Evolutionary conservation across 192 early-diverging fungal species (phyloP).

Genomic region (Coemansia sp.): DNA sequence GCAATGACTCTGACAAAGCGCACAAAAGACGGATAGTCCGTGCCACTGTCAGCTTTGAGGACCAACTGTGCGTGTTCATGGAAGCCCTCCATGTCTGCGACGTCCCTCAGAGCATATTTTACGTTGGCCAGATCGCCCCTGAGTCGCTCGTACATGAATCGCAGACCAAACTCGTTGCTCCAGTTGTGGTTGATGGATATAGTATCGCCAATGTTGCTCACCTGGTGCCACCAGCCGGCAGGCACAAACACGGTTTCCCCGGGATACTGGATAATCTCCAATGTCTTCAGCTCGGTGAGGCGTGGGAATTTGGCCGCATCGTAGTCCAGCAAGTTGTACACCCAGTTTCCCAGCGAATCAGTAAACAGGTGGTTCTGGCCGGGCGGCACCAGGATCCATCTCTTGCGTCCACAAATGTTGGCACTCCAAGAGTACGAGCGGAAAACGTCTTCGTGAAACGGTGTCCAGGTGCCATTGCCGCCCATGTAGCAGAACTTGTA

Average conservation of each 20-base stretch:
- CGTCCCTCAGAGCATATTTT: conserved; percentile 53
- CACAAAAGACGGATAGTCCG: conserved; percentile 29
- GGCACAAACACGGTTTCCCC: conserved; percentile 74
- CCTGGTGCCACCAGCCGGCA: conserved; percentile 73
- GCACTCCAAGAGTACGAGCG: conserved; percentile 74
- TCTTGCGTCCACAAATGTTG: conserved; percentile 69
- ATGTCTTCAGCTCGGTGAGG: conserved; percentile 42
- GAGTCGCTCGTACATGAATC: conserved; percentile 46
- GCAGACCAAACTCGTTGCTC: conserved; percentile 62
- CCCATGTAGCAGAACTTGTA: conserved; percentile 75
- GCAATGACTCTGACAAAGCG: conserved; percentile 19
- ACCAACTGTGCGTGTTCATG: conserved; percentile 31
- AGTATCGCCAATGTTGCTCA: conserved; percentile 63
- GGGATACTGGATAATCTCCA: conserved; percentile 56
- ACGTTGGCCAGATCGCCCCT: conserved; percentile 50
- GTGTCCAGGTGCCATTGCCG: conserved; percentile 65
- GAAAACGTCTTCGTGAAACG: conserved; percentile 75
- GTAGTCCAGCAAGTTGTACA: conserved; percentile 56
- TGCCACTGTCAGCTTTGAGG: conserved; percentile 29
- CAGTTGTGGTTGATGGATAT: conserved; percentile 81
- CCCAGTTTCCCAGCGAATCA: conserved; percentile 53
- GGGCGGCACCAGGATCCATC: conserved; percentile 66
- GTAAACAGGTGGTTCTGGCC: conserved; percentile 60
- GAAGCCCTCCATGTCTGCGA: conserved; percentile 45
- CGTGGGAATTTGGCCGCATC: conserved; percentile 50